These are phyloP conservation scores for Coniella lustricola DNA, from an alignment of 2,329 filamentous ascomycete species.

Conservation along the genomic window DNA sequence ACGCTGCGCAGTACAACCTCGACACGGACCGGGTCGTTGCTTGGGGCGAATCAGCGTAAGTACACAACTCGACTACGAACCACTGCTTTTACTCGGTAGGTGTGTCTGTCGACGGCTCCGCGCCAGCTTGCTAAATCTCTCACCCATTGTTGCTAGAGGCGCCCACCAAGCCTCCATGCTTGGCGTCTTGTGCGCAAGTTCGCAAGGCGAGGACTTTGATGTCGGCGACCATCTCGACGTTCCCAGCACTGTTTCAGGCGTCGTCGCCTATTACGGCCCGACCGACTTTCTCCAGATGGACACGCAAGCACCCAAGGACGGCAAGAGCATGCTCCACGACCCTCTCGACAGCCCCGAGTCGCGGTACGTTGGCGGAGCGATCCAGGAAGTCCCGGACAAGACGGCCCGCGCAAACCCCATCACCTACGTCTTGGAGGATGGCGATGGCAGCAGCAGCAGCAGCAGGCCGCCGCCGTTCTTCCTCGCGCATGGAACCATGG, in stretches of 20 bases:
- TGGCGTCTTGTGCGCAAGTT: conserved; percentile 5
- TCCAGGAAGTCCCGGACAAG: conserved; percentile 11
- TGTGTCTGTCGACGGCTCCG: too few relatives aligned
- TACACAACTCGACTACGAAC: too few relatives aligned
- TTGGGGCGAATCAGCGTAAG: conserved; percentile 13
- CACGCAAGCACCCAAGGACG: not conserved
- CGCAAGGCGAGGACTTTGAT: conserved; percentile 10
- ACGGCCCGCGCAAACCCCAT: conserved; percentile 10
- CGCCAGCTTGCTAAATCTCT: not conserved
- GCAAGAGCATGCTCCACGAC: conserved; percentile 7
- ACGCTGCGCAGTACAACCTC: conserved; percentile 7
- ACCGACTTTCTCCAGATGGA: conserved; percentile 15
- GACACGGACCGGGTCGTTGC: conserved; percentile 10
- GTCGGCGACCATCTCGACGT: conserved; percentile 12
- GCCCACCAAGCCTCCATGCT: conserved; percentile 12
- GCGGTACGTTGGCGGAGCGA: conserved; percentile 5
- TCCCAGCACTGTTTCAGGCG: conserved; percentile 12
- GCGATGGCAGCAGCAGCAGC: not conserved
- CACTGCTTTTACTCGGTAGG: too few relatives aligned
- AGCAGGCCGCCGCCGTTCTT: conserved; percentile 10
- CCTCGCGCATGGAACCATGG: conserved; percentile 7
- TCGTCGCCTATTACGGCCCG: conserved; percentile 13
- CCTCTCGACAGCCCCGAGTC: conserved; percentile 11
- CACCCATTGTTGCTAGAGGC: not conserved
- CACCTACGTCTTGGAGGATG: conserved; percentile 6